Evolutionary conservation across 495 filamentous ascomycete species (phyloP), one percentile per base, ranked within the genome.

Genomic region (Massariosphaeria phaeospora): DNA sequence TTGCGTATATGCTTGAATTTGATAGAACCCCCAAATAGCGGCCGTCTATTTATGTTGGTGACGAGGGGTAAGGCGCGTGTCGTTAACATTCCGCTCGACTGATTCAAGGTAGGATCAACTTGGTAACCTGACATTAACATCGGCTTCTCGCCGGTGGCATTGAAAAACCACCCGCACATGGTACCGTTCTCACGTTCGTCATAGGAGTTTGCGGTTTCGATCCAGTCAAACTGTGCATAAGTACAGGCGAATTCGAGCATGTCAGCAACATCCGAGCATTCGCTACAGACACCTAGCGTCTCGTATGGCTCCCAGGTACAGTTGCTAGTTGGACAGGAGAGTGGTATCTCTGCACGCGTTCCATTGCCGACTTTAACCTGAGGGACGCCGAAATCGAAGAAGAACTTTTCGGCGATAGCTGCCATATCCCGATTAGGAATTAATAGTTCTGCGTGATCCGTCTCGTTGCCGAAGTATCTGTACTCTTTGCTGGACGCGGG

Each of bases 1-100:
- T 64, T 55, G 23, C 38, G 44, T 24, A 54, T 50, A n/a, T 55
- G 12, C n/a, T 50, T 53, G 46, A 60, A 58, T 9, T 59, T 48
- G 17, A 58, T 51, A 3, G 55, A 52, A 9, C 48, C 48, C 13
- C 51, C 56, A 48, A 10, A 58, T 0, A 57, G 35, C 0, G 38
- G 10, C n/a, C 20, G 9, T 24, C 45, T 34, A 6, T 8, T 52
- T 15, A 29, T 10, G 13, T 47, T 55, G 13, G 38, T 47, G 7
- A 33, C 10, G 6, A 62, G 52, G 1, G 60, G 48, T 17, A 57
- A 30, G 4, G 35, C 10, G 15, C 60, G 54, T 35, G 35, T 50
- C 1, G 49, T 2, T 0, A 63, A 49, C 2, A 23, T 21, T 33
- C 50, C 41, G 8, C 55, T 49, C 1, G 18, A 17, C 18, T 33